Conservation (phyloP, 108 stramenopile species). For the Discostella stelligeroides region DNA sequence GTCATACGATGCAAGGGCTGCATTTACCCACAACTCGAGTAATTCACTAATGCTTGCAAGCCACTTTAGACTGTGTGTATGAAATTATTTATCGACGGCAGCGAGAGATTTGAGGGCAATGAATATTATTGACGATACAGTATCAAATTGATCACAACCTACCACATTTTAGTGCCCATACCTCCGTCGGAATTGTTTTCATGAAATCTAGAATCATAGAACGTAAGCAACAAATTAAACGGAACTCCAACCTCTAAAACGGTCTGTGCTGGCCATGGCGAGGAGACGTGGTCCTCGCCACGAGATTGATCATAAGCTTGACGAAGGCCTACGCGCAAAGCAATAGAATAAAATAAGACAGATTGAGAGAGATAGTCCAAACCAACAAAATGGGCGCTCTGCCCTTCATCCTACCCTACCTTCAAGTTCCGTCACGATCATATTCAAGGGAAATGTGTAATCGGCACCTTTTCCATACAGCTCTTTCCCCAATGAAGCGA, state of each 20-base stretch:
- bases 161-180: slow-evolving; percentile 28
- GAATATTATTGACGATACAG: neutral
- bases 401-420: slow-evolving; percentile 57
- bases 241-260: slow-evolving; percentile 70
- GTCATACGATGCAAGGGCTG: slow-evolving; percentile 27
- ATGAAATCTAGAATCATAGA: slow-evolving; percentile 44
- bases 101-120: neutral
- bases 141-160: slow-evolving; percentile 7
- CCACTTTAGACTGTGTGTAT: slow-evolving; percentile 33
- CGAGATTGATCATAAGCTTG: slow-evolving; percentile 35
- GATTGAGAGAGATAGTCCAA: neutral
- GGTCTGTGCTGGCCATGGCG: slow-evolving; percentile 66
- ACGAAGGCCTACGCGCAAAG: slow-evolving; percentile 50
- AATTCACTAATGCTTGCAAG: slow-evolving; percentile 49
- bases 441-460: slow-evolving; percentile 71
- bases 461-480: slow-evolving; percentile 68
- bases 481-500: slow-evolving; percentile 65
- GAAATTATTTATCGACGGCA: slow-evolving; percentile 9
- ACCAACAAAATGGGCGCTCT: neutral
- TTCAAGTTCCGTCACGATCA: slow-evolving; percentile 66
- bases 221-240: slow-evolving; percentile 49
- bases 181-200: slow-evolving; percentile 4
- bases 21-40: slow-evolving; percentile 55
- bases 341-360: slow-evolving; percentile 1
- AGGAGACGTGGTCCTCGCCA: slow-evolving; percentile 16